These are phyloP conservation scores for Pichia norvegensis DNA, from an alignment of 1,139 yeast genomes.

Conservation along the genomic window DNA sequence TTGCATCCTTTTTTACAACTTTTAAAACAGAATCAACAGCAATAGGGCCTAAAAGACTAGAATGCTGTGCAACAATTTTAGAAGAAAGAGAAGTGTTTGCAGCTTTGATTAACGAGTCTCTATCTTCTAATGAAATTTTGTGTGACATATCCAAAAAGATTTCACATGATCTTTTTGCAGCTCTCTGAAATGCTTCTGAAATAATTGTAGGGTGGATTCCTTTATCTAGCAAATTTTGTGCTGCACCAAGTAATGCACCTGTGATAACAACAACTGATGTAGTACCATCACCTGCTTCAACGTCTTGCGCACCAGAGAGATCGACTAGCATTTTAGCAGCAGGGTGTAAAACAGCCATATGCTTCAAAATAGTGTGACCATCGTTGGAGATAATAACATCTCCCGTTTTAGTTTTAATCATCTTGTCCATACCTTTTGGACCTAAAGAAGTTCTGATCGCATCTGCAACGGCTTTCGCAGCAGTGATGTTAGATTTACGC, in stretches of 20 bases:
- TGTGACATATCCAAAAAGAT: constrained; percentile 79
- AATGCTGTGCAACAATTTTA: constrained; percentile 90
- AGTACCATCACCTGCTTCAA: constrained; percentile 99
- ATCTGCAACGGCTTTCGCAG: constrained; percentile 96
- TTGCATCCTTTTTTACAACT: constrained; percentile 39
- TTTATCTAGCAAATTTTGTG: constrained; percentile 77
- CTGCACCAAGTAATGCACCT: constrained; percentile 90
- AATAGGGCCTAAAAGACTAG: constrained; percentile 78
- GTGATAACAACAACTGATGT: constrained; percentile 94
- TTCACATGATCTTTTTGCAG: constrained; percentile 82
- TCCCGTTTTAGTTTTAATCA: constrained; percentile 90
- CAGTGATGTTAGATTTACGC: constrained; percentile 83
- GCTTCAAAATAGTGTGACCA: constrained; percentile 93
- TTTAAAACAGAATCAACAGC: constrained; percentile 89
- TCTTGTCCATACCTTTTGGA: constrained; percentile 99
- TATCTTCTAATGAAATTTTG: constrained; percentile 64
- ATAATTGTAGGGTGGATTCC: constrained; percentile 96
- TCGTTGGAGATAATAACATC: constrained; percentile 94
- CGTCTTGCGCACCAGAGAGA: constrained; percentile 94
- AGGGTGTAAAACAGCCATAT: constrained; percentile 97
- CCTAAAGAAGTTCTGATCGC: constrained; percentile 97
- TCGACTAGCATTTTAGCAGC: constrained; percentile 98
- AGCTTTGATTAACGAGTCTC: constrained; percentile 79
- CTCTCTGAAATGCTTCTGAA: constrained; percentile 91
- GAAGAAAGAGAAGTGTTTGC: constrained; percentile 91